Conservation (phyloP, 2,329 filamentous ascomycete species). For the Neurospora sp. region DNA sequence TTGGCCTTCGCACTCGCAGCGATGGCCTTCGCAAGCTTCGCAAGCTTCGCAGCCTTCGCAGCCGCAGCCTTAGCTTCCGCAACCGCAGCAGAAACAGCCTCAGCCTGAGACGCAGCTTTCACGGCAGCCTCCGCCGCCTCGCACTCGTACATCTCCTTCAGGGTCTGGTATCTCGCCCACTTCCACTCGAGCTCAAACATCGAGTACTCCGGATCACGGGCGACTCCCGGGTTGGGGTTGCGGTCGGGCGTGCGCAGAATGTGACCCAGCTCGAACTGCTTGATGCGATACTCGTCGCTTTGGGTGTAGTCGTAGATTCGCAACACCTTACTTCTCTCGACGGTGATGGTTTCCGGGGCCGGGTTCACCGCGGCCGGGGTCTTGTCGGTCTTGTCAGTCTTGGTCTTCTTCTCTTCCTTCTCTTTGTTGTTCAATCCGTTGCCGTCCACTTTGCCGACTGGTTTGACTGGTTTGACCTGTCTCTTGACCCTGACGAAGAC, state of each 20-base stretch:
- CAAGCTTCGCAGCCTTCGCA: too few relatives aligned
- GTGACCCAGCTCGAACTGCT: not conserved
- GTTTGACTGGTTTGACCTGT: not conserved
- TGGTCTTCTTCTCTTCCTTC: not conserved
- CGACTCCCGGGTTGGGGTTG: not conserved
- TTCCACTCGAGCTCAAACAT: not conserved
- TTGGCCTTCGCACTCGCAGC: too few relatives aligned
- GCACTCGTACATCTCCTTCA: not conserved
- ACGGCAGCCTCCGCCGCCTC: not conserved
- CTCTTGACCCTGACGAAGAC: not conserved
- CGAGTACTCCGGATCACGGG: not conserved
- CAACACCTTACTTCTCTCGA: not conserved
- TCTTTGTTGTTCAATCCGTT: not conserved
- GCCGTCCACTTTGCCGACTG: not conserved
- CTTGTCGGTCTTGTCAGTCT: not conserved
- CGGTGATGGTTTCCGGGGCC: not conserved
- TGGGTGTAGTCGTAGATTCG: not conserved
- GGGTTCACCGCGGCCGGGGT: not conserved
- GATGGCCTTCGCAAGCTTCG: too few relatives aligned
- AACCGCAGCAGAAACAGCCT: not conserved
- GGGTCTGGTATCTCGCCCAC: not conserved
- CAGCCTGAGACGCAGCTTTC: not conserved
- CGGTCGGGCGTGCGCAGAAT: not conserved
- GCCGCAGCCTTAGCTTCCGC: not conserved
- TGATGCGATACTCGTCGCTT: not conserved